Conservation (phyloP, 495 filamentous ascomycete genomes). For the Tuber aestivum region DNA sequence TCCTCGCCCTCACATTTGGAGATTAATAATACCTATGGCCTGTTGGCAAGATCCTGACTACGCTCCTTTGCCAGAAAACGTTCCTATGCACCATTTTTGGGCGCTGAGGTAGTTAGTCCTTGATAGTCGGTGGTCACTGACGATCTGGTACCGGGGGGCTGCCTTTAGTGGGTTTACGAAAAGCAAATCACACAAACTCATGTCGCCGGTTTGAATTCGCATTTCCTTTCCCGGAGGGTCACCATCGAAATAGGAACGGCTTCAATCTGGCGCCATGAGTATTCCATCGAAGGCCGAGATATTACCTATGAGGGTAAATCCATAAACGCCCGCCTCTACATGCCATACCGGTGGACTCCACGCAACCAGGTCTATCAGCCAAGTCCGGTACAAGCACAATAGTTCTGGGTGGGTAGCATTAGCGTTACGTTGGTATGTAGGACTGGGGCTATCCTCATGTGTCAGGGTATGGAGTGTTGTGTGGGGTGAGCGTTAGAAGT, state of each 20-base stretch:
- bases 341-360: not conserved
- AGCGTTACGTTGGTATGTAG: no score
- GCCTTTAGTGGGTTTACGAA: not conserved
- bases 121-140: constrained; percentile 85
- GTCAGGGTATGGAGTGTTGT: no score
- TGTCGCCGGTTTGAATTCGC: no score
- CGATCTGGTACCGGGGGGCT: constrained; percentile 53
- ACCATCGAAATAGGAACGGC: no score
- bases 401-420: no score
- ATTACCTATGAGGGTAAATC: constrained; percentile 85
- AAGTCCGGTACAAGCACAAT: no score
- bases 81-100: constrained; percentile 45
- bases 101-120: constrained; percentile 50
- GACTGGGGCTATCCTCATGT: no score
- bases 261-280: no score
- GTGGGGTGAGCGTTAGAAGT: no score
- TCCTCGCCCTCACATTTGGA: constrained; percentile 77
- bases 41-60: constrained; percentile 37
- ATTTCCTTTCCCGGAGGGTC: no score
- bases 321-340: constrained; percentile 71
- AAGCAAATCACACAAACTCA: no score
- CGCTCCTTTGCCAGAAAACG: constrained; percentile 10
- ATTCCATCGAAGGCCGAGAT: constrained; percentile 21
- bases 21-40: constrained; percentile 74
- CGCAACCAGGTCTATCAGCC: not conserved